Evolutionary conservation across 2,329 filamentous ascomycete genomes (phyloP).

Genomic region (Pseudogymnoascus sp.): DNA sequence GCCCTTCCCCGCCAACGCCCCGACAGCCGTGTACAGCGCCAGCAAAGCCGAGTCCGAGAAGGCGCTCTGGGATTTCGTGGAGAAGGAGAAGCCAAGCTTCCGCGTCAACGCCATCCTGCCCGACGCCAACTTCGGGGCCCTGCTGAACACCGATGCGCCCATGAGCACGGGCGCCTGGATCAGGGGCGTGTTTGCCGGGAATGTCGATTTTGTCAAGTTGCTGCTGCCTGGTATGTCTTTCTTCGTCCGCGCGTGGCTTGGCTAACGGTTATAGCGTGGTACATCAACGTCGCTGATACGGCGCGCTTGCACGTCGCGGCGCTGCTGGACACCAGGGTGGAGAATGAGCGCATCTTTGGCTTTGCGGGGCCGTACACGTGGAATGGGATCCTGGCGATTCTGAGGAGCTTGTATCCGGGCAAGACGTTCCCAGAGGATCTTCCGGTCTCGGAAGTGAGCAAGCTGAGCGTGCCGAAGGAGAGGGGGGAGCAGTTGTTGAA

Average conservation of each 20-base stretch:
- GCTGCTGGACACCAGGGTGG: conserved; percentile 23
- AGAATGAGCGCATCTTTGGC: conserved; percentile 24
- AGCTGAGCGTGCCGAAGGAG: neutral
- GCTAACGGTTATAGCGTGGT: conserved; percentile 4
- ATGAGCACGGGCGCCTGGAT: conserved; percentile 21
- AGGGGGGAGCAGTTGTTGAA: neutral
- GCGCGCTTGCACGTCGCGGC: conserved; percentile 26
- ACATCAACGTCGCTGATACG: conserved; percentile 21
- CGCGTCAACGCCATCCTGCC: conserved; percentile 25
- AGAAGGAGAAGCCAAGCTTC: conserved; percentile 27
- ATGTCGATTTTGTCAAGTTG: conserved; percentile 9
- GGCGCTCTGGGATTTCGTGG: conserved; percentile 33
- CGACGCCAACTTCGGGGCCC: conserved; percentile 13
- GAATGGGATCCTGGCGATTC: conserved; percentile 22
- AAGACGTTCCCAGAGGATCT: conserved; percentile 19
- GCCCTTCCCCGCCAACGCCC: conserved; percentile 24
- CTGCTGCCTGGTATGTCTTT: conserved; percentile 13
- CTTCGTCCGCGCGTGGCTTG: neutral
- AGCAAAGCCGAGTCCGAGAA: conserved; percentile 35
- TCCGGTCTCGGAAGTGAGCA: conserved; percentile 8
- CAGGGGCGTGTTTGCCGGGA: conserved; percentile 20
- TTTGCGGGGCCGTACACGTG: conserved; percentile 24
- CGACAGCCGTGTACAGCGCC: conserved; percentile 30
- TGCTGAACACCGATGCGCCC: conserved; percentile 13
- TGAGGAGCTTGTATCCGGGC: conserved; percentile 21